These are phyloP conservation scores for Suhomyces coccinellae DNA, from an alignment of 1,139 yeast species.

Conservation along the genomic window DNA sequence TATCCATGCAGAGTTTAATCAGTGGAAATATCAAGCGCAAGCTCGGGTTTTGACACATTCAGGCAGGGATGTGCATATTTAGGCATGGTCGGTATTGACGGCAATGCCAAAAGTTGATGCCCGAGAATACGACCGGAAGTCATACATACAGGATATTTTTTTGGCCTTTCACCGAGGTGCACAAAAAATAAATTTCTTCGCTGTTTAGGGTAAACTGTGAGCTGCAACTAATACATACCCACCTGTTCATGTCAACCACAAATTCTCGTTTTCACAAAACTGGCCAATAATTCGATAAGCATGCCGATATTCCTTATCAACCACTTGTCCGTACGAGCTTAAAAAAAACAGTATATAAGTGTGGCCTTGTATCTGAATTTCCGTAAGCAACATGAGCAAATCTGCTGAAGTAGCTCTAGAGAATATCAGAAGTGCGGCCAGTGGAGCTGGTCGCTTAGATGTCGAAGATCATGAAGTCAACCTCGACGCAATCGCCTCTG, in stretches of 20 bases:
- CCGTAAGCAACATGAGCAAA: not conserved
- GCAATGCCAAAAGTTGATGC: too few species aligned
- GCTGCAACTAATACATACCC: not conserved
- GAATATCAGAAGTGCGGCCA: conserved; percentile 7
- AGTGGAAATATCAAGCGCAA: too few species aligned
- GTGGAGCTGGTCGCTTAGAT: conserved; percentile 10
- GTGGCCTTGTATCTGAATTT: not conserved
- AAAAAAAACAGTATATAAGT: not conserved
- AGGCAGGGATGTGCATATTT: too few species aligned
- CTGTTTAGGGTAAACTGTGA: not conserved
- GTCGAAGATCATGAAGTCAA: conserved; percentile 12
- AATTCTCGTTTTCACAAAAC: not conserved
- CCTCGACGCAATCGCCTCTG: conserved; percentile 19
- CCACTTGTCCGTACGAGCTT: too few species aligned
- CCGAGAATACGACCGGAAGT: not conserved
- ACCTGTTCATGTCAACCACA: not conserved
- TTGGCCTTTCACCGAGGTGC: not conserved
- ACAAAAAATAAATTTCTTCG: not conserved
- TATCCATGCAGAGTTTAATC: too few species aligned
- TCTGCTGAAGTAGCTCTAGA: conserved; percentile 1
- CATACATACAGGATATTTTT: not conserved
- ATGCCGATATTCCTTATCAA: not conserved
- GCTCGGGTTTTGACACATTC: too few species aligned
- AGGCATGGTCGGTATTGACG: too few species aligned
- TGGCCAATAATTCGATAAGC: not conserved